Conservation (phyloP, 1,284 basidiomycete species). For the Moniliophthora roreri region DNA sequence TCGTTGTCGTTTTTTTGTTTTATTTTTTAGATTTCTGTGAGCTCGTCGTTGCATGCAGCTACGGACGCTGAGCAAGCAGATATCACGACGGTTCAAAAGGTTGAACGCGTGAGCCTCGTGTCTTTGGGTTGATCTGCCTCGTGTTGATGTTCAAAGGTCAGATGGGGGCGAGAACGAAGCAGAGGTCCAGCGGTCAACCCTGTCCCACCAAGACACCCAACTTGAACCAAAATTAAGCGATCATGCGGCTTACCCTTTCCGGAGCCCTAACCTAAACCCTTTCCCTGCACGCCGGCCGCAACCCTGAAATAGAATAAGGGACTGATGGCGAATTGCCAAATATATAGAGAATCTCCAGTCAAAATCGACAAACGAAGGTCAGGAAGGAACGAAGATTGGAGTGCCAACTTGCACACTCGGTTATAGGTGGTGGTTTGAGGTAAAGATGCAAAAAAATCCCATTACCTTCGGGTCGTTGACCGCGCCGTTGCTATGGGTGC, state of each 20-base stretch:
- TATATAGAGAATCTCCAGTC: too few species aligned
- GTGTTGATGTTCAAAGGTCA: slow-evolving; percentile 38
- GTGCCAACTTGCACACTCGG: too few species aligned
- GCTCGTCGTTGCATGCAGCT: slow-evolving; percentile 11
- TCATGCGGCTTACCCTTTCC: neutral
- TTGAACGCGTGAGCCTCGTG: slow-evolving; percentile 41
- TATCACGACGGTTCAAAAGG: slow-evolving; percentile 23
- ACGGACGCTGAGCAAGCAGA: slow-evolving; percentile 21
- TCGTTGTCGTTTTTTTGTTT: slow-evolving; percentile 14
- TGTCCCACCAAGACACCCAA: neutral
- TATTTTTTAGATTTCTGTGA: slow-evolving; percentile 19
- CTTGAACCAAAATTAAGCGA: slow-evolving; percentile 1
- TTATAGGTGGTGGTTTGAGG: too few species aligned
- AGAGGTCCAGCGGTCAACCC: slow-evolving; percentile 1
- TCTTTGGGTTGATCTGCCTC: slow-evolving; percentile 35
- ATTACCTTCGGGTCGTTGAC: too few species aligned
- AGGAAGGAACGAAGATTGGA: too few species aligned
- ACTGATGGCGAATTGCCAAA: too few species aligned
- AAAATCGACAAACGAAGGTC: too few species aligned
- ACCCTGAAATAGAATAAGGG: too few species aligned
- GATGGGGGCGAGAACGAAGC: slow-evolving; percentile 13
- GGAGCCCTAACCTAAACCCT: slow-evolving; percentile 3
- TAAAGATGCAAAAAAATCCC: too few species aligned
- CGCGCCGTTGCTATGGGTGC: too few species aligned
- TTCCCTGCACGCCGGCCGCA: neutral